These are phyloP conservation scores for Arbutus unedo DNA, from an alignment of 148 eudicot species.

Conservation along the genomic window DNA sequence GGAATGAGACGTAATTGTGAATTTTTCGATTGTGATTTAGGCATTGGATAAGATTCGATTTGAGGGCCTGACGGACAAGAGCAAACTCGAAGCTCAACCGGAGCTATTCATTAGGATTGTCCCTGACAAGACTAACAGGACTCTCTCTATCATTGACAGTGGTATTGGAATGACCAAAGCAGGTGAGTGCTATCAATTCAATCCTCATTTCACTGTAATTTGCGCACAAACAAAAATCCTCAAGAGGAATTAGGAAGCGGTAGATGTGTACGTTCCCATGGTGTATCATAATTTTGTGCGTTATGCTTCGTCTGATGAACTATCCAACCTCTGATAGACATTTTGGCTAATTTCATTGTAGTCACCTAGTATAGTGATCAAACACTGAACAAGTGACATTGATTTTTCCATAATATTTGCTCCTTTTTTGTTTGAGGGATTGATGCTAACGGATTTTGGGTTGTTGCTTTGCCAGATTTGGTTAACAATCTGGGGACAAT, in stretches of 20 bases:
- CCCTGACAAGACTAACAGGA: slow-evolving; percentile 81
- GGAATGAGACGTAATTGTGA: background rate
- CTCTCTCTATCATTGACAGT: slow-evolving; percentile 78
- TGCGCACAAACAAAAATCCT: background rate
- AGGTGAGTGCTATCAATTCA: slow-evolving; percentile 28
- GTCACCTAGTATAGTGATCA: no score
- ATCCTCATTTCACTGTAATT: background rate
- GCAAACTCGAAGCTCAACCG: slow-evolving; percentile 84
- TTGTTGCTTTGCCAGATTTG: slow-evolving; percentile 45
- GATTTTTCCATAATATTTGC: no score
- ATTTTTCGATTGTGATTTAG: slow-evolving; percentile 15
- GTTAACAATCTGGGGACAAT: slow-evolving; percentile 95
- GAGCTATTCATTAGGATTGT: slow-evolving; percentile 82
- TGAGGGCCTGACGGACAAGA: slow-evolving; percentile 86
- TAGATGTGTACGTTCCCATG: background rate
- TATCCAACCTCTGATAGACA: no score
- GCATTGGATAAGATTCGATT: slow-evolving; percentile 89
- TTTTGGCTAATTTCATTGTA: no score
- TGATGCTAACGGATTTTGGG: background rate
- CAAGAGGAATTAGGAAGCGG: background rate
- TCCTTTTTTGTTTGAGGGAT: background rate
- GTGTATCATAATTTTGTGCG: background rate
- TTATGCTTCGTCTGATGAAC: background rate
- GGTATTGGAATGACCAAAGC: slow-evolving; percentile 98
- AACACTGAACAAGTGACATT: no score